Percentiles rank a stretch among this genome's conserved stretches.
Conservation (phyloP, 2,329 filamentous ascomycete species). For the Phyllosticta citriasiana region DNA sequence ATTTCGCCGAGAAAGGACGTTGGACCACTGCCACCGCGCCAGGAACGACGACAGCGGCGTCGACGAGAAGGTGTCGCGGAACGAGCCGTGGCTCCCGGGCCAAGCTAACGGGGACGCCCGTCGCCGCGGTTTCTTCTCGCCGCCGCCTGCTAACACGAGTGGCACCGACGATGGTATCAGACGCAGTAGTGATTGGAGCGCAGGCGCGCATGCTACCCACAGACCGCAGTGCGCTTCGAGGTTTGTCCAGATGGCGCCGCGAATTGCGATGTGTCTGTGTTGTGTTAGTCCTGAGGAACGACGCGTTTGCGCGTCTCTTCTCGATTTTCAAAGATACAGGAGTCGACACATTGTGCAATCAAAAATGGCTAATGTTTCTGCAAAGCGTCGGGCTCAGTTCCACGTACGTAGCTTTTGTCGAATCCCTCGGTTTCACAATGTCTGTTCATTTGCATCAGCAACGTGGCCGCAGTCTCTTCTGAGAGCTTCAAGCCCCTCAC, state of each 20-base stretch:
- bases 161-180: constrained; percentile 18
- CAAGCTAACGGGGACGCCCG: background rate
- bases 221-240: constrained; percentile 35
- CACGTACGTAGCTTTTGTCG: too few species aligned
- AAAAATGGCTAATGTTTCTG: too few species aligned
- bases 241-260: constrained; percentile 31
- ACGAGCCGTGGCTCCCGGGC: background rate
- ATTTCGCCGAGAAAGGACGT: background rate
- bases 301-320: too few species aligned
- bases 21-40: background rate
- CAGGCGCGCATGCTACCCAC: constrained; percentile 34
- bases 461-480: too few species aligned
- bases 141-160: background rate
- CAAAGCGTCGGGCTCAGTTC: too few species aligned
- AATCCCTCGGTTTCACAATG: background rate
- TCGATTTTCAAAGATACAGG: too few species aligned
- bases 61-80: background rate
- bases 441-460: background rate
- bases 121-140: background rate
- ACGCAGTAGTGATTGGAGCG: constrained; percentile 32
- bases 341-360: too few species aligned
- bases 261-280: constrained; percentile 28
- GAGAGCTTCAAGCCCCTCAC: background rate
- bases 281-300: background rate
- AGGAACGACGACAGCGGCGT: background rate